Conservation (phyloP, 2,329 filamentous ascomycete genomes). For the Aspergillaceae sp. region DNA sequence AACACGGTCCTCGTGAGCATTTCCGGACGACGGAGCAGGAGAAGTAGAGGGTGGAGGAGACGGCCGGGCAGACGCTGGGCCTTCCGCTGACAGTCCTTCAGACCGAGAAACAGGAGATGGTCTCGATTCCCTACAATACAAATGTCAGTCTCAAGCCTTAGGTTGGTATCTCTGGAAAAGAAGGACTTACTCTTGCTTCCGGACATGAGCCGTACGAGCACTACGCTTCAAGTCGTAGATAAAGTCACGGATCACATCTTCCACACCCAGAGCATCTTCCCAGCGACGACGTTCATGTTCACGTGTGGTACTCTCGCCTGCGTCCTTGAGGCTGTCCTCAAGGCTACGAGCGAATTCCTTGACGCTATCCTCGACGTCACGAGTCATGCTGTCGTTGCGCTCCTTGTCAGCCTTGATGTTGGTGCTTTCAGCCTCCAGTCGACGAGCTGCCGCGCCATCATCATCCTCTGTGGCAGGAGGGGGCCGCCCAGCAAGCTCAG, state of each 20-base stretch:
- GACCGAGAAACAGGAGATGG: slow-evolving; percentile 31
- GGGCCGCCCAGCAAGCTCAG: slow-evolving; percentile 81
- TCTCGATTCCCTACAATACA: slow-evolving; percentile 45
- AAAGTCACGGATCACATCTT: slow-evolving; percentile 94
- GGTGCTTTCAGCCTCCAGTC: slow-evolving; percentile 80
- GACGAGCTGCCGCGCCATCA: slow-evolving; percentile 68
- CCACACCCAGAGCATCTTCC: slow-evolving; percentile 92
- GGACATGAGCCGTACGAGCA: slow-evolving; percentile 65
- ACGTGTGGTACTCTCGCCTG: slow-evolving; percentile 61
- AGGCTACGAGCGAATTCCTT: slow-evolving; percentile 76
- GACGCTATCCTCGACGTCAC: slow-evolving; percentile 92
- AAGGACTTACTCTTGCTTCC: slow-evolving; percentile 49
- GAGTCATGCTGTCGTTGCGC: slow-evolving; percentile 92
- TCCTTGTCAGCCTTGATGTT: slow-evolving; percentile 77
- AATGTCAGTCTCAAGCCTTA: slow-evolving; percentile 8
- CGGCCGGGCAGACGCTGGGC: slow-evolving; percentile 23
- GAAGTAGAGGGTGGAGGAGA: slow-evolving; percentile 43
- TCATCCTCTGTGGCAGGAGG: slow-evolving; percentile 58
- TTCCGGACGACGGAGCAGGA: slow-evolving; percentile 39
- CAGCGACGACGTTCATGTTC: slow-evolving; percentile 89
- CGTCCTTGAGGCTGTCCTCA: slow-evolving; percentile 80
- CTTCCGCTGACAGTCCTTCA: slow-evolving; percentile 42
- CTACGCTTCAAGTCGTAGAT: slow-evolving; percentile 92
- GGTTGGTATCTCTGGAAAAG: neutral
- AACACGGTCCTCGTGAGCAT: slow-evolving; percentile 80